Evolutionary conservation across 1,139 yeast genomes (phyloP), one percentile per base, ranked within the genome.

Genomic region (Hyphopichia buzzinii): DNA sequence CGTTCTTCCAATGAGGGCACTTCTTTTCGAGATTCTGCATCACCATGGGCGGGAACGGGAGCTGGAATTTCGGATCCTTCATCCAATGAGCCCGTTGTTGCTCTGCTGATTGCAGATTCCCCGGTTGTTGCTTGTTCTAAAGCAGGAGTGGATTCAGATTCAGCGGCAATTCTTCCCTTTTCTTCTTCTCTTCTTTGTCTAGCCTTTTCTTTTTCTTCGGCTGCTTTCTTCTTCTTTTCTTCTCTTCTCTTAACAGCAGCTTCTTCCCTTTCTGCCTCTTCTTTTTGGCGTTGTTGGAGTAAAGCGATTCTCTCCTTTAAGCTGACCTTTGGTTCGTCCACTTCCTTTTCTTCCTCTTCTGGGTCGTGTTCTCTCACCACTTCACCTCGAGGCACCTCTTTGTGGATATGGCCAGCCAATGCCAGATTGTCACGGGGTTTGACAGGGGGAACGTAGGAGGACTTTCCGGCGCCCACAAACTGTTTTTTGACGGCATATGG

Each of bases 291-390:
- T 53, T 87, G 78, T 55, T 90, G 96, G 37, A 92, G 68, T 52
- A 87, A 55, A 8, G 87, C 87, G 54, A 92, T 88, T 46, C 97
- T 75, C 47, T 92, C 97, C 54, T 85, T 85, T 52, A 92, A 69
- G 39, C 95, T 83, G 65, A 89, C 63, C 48, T 84, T 82, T 10
- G 96, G 96, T 17, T 67, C 77, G 19, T 68, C 78, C 5, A 66
- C 72, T 39, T 76, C 80, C 11, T 49, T 46, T 19, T 41, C 54
- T 10, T 45, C 52, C 26, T 50, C 54, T 16, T 41, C 48, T 13
- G 43, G 45, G 12, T 48, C 43, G 25, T 43, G 38, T 29, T 47
- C 51, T 14, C 47, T 39, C 4, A 32, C 42, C 7, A 37, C 41
- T 16, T 39, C 39, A 26, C 52, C 49, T 38, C 47, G 55, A 16